Percentiles rank a stretch among this genome's conserved stretches.
Conservation (phyloP, 2,329 filamentous ascomycete genomes). For the Ceratocystis cubensis region DNA sequence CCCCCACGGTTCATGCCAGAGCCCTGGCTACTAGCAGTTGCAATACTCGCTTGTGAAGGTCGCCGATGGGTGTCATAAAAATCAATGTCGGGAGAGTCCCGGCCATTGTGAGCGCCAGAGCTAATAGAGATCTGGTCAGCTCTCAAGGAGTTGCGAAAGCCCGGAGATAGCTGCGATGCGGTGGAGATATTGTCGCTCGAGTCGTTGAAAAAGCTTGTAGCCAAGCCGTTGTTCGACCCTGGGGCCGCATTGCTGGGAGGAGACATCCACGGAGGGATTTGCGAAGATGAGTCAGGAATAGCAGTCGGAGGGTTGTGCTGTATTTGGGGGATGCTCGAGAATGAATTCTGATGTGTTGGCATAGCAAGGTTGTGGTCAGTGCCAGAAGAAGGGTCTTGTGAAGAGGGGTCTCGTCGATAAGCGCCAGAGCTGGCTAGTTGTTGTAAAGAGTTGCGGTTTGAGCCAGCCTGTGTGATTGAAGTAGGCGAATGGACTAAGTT, state of each 20-base stretch:
- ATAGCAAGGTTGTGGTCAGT: slow-evolving; percentile 20
- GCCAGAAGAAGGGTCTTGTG: slow-evolving; percentile 46
- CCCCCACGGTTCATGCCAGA: slow-evolving; percentile 59
- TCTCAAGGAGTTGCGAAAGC: slow-evolving; percentile 37
- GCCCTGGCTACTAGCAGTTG: slow-evolving; percentile 70
- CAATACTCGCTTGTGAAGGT: slow-evolving; percentile 78
- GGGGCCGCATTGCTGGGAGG: slow-evolving; percentile 24
- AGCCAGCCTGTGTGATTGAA: slow-evolving; percentile 18
- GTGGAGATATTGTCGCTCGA: slow-evolving; percentile 56
- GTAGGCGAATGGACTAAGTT: slow-evolving; percentile 33
- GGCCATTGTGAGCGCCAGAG: slow-evolving; percentile 28
- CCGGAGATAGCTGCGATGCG: slow-evolving; percentile 56
- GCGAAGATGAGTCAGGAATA: slow-evolving; percentile 40
- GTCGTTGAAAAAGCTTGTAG: slow-evolving; percentile 59
- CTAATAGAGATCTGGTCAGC: slow-evolving; percentile 20
- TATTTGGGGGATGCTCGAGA: slow-evolving; percentile 40
- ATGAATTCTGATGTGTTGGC: not conserved
- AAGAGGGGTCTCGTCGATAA: slow-evolving; percentile 23
- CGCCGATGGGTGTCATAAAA: slow-evolving; percentile 51
- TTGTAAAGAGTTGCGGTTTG: slow-evolving; percentile 31
- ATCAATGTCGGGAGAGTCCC: slow-evolving; percentile 48
- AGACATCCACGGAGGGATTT: slow-evolving; percentile 47
- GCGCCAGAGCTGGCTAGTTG: slow-evolving; percentile 10
- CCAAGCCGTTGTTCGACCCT: slow-evolving; percentile 29
- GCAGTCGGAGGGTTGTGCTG: slow-evolving; percentile 47